Evolutionary conservation across 2,329 filamentous ascomycete species (phyloP), one percentile per base, ranked within the genome.

Genomic region (Fusarium bulbicola): DNA sequence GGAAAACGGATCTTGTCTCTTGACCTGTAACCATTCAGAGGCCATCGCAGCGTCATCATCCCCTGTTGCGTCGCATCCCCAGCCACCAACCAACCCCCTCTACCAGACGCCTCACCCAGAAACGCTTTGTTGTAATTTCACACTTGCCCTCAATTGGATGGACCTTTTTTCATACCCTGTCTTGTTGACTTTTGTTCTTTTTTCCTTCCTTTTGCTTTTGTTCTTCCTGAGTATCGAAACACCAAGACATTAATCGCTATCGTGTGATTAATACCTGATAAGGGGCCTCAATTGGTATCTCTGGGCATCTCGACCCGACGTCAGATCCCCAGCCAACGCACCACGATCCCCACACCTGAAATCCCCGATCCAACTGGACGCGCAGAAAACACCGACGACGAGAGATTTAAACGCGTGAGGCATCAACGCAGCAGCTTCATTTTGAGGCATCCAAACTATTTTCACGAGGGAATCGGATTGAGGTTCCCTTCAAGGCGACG

Each of bases 51-150:
- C 53, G 68, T 72, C 63, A 74, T 57, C 32, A 5, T 47, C 40
- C 71, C 71, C 68, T 61, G 59, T 18, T 50, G 42, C 32, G 49
- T 45, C 57, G 30, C 43, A 61, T 73, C 37, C 71, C 72, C 72
- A 74, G 72, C 72, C 72, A 74, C 72, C 45, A 37, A 63, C 72
- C 72, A 74, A 72, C 72, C 72, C 72, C 72, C 67, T 60, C 54
- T 54, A 46, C 13, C 13, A 36, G 60, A 65, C 72, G 71, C 71
- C 70, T 74, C 67, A 54, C 50, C 52, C 52, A 42, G 45, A 43
- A 40, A 30, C 45, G 59, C 66, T 65, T 69, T 69, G 37, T 54
- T 54, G 66, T 10, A 69, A 69, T 69, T 69, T 70, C 52, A 59
- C 40, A 43, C 40, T 39, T 20, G 32, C 36, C 59, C 49, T 56